Evolutionary conservation across 805 yeast genomes (phyloP).

Genomic region (Candida saitoana): DNA sequence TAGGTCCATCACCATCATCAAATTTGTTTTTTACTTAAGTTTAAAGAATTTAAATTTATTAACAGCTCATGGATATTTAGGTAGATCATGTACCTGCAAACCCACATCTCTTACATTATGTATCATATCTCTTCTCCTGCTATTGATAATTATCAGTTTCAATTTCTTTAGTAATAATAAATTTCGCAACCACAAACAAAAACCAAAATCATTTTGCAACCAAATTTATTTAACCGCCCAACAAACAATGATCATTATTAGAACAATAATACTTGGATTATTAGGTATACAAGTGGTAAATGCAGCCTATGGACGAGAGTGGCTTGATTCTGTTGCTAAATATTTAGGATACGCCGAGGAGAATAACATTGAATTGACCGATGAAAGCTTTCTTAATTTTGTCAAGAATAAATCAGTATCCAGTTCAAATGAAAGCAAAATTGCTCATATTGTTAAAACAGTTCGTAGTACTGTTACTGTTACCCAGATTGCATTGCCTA

Average conservation of each 20-base stretch:
- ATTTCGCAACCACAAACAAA: slow-evolving; percentile 1
- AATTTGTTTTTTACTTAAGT: too few relatives aligned
- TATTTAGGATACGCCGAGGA: slow-evolving; percentile 3
- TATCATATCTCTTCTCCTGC: too few relatives aligned
- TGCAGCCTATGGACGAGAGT: not conserved
- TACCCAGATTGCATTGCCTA: not conserved
- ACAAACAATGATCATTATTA: not conserved
- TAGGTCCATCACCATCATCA: too few relatives aligned
- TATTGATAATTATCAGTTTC: too few relatives aligned
- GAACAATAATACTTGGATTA: not conserved
- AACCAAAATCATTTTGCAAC: slow-evolving; percentile 1
- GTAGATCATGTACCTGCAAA: too few relatives aligned
- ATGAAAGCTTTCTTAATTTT: not conserved
- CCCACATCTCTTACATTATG: too few relatives aligned
- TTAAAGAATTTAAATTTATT: too few relatives aligned
- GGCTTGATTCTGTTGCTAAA: slow-evolving; percentile 2
- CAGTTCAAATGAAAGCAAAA: not conserved
- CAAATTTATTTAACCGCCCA: not conserved
- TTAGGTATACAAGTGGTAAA: not conserved
- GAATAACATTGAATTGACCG: not conserved
- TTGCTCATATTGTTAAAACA: not conserved
- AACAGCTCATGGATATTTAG: too few relatives aligned
- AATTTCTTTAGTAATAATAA: too few relatives aligned
- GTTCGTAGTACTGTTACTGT: not conserved
- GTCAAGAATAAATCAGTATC: not conserved